These are phyloP conservation scores for Annulohypoxylon moriforme DNA, from an alignment of 495 filamentous ascomycete genomes.

Conservation along the genomic window DNA sequence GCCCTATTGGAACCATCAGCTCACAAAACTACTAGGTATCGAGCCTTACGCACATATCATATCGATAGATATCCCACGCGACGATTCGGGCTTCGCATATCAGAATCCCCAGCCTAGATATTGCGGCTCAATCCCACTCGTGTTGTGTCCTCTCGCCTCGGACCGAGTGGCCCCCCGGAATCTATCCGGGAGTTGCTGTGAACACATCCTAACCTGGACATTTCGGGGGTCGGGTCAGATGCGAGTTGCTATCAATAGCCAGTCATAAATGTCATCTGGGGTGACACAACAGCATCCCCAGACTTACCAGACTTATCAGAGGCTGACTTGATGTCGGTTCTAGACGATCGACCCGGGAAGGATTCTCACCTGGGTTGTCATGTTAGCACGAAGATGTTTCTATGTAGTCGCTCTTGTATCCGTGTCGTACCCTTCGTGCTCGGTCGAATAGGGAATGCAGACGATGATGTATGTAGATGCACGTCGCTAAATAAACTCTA, in stretches of 20 bases:
- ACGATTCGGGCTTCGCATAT: neutral
- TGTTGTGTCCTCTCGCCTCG: conserved; percentile 1
- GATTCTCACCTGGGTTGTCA: conserved; percentile 23
- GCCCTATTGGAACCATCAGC: conserved; percentile 3
- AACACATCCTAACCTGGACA: conserved; percentile 12
- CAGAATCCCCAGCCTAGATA: conserved; percentile 4
- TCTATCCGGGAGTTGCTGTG: conserved; percentile 2
- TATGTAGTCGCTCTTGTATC: conserved; percentile 22
- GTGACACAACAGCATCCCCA: conserved; percentile 34
- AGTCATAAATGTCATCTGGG: conserved; percentile 30
- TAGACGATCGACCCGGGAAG: conserved; percentile 17
- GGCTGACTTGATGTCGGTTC: conserved; percentile 18
- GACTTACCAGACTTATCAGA: conserved; percentile 33
- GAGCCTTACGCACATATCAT: neutral
- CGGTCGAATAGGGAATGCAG: conserved; percentile 33
- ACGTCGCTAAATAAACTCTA: conserved; percentile 36
- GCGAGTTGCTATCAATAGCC: conserved; percentile 31
- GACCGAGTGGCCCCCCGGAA: conserved; percentile 18
- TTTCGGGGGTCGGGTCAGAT: conserved; percentile 32
- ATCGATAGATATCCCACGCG: neutral
- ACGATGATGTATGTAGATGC: conserved; percentile 26
- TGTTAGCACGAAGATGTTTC: neutral
- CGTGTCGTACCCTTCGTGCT: conserved; percentile 1
- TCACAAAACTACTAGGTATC: neutral
- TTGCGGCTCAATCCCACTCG: conserved; percentile 26